Base-by-base conservation (phyloP, 1,139 yeast genomes). In the Casaregolazyma suthepensis region DNA sequence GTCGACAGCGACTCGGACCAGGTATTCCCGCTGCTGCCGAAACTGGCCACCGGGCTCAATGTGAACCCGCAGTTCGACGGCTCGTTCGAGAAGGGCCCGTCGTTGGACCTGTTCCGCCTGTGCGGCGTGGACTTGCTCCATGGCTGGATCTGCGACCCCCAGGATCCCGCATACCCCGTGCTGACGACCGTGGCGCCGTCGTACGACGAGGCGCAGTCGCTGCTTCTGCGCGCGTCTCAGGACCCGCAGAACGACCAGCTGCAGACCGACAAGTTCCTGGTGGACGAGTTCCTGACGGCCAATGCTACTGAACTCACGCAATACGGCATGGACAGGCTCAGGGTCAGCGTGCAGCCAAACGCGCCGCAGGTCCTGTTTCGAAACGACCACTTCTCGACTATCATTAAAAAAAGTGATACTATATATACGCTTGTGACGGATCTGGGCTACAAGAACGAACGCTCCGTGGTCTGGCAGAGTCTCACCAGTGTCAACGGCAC, bases 311-410 rank as follows among this genome's bases (percentile, higher is more conserved):
- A 90, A 64, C 71, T 89, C 61, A 87, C 96, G 0, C 71, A 71
- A 1, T 69, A 72, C 51, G 97, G 97, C 0, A 66, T 88, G 19
- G 57, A 65, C 2, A 69, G 66, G 44, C 61, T 82, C 49, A 61
- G 68, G 20, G 5, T 12, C 2, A 64, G 75, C 15, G 66, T 87
- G 49, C 67, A 74, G 50, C 70, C 75, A 13, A 75, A 76, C 20
- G 70, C 82, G 37, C 75, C 85, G 57, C 76, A 82, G 1, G 81
- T 90, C 0, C 78, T 90, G 56, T 90, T 90, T 72, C 75, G 96
- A 62, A 90, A 90, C 67, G 88, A 89, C 67, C 96, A 89, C 68
- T 90, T 87, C 68, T 79, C 80, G 56, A 86, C 96, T 0, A 68
- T 89, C 13, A 78, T 78, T 64, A 86, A 85, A 63, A 75, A 75